Evolutionary conservation across 495 filamentous ascomycete species (phyloP).

Genomic region (Penicillium odoratum): DNA sequence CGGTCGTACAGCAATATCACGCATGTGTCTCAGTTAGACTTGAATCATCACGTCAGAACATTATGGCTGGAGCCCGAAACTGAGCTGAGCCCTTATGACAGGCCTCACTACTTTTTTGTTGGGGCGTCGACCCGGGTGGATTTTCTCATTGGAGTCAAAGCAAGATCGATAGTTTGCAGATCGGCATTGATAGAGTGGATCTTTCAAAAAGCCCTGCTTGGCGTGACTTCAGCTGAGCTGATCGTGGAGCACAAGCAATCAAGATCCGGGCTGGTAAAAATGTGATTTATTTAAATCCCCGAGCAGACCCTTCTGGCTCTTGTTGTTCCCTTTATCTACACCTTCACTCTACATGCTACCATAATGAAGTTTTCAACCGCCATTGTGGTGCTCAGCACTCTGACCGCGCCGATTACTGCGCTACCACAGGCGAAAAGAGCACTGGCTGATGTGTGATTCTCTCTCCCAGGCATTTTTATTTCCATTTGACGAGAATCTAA

Average conservation of each 20-base stretch:
- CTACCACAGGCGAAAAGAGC: not conserved
- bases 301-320: not conserved
- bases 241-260: too few species aligned
- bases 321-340: too few species aligned
- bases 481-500: not conserved
- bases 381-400: constrained; percentile 1
- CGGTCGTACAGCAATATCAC: too few species aligned
- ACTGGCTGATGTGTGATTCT: not conserved
- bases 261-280: not conserved
- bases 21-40: too few species aligned
- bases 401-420: constrained; percentile 1
- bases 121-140: too few species aligned
- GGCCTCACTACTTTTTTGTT: too few species aligned
- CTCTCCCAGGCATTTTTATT: not conserved
- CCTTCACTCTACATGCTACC: not conserved
- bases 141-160: too few species aligned
- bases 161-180: too few species aligned
- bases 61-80: too few species aligned
- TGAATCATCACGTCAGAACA: too few species aligned
- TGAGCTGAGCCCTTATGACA: too few species aligned
- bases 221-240: not conserved
- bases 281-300: not conserved
- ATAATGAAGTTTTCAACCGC: not conserved
- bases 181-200: too few species aligned
- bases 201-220: not conserved